These are phyloP conservation scores for Erysimum cheiri DNA, from an alignment of 441 rosid species.

Conservation along the genomic window DNA sequence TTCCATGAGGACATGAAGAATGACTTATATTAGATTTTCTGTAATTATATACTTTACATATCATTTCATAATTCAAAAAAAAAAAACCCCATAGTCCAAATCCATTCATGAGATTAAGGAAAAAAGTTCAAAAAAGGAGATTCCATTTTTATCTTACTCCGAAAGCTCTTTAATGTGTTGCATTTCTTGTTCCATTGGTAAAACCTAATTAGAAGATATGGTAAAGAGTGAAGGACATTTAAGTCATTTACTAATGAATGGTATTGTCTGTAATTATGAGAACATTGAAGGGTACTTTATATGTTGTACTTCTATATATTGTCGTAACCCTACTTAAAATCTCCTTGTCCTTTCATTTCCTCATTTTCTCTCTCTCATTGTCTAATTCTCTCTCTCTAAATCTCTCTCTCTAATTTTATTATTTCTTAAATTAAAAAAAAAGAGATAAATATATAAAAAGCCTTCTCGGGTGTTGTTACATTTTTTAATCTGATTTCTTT, in stretches of 20 bases:
- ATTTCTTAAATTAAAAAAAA: conserved; percentile 19
- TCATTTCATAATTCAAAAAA: background rate
- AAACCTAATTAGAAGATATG: conserved; percentile 31
- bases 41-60: background rate
- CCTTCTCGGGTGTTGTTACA: background rate
- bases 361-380: background rate
- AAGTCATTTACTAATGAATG: conserved; percentile 17
- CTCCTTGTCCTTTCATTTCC: background rate
- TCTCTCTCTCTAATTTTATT: background rate
- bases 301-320: conserved; percentile 48
- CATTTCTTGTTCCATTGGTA: conserved; percentile 37
- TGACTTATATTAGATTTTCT: background rate
- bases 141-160: conserved; percentile 6
- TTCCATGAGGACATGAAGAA: background rate
- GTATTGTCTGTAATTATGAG: conserved; percentile 23
- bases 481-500: too few relatives aligned
- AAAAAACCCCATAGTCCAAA: background rate
- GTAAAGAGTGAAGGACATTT: conserved; percentile 29
- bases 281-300: conserved; percentile 26
- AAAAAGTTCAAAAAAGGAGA: conserved; percentile 1
- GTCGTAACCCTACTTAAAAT: background rate
- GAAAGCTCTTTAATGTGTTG: conserved; percentile 24
- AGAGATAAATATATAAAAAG: conserved; percentile 10
- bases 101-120: background rate
- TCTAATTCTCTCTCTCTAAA: background rate